These are phyloP conservation scores for Pleurotus sapidus DNA, from an alignment of 768 basidiomycete species.

Conservation along the genomic window DNA sequence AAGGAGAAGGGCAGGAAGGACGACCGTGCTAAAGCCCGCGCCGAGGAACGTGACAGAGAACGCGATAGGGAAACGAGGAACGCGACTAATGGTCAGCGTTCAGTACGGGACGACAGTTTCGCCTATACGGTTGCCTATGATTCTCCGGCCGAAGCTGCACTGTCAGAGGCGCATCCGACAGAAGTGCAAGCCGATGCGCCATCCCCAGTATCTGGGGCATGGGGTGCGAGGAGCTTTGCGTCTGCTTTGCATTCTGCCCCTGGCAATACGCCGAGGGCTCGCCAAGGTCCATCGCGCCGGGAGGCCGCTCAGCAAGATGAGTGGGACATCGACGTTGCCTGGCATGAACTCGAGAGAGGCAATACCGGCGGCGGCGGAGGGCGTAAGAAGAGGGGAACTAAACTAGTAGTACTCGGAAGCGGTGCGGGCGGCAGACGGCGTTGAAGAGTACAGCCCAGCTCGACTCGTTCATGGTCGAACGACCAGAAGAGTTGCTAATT, in stretches of 20 bases:
- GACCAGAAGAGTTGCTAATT: background rate
- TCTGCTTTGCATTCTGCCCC: constrained; percentile 63
- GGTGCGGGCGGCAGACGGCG: constrained; percentile 53
- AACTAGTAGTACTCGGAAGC: constrained; percentile 69
- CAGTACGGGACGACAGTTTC: constrained; percentile 11
- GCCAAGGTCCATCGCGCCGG: constrained; percentile 16
- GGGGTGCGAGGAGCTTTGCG: constrained; percentile 83
- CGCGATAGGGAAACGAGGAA: constrained; percentile 29
- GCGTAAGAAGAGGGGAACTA: constrained; percentile 59
- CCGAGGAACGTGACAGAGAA: constrained; percentile 77
- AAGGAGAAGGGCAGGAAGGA: constrained; percentile 85
- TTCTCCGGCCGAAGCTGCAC: constrained; percentile 18
- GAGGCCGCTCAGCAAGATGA: constrained; percentile 48
- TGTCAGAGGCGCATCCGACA: constrained; percentile 12
- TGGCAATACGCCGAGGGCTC: background rate
- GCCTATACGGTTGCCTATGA: constrained; percentile 13
- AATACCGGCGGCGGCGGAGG: constrained; percentile 22
- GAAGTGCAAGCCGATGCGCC: constrained; percentile 3
- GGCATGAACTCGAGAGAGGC: constrained; percentile 75
- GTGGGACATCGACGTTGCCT: constrained; percentile 77
- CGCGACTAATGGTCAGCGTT: constrained; percentile 11
- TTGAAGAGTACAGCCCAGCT: constrained; percentile 2
- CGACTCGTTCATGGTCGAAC: background rate
- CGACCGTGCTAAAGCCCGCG: constrained; percentile 74
- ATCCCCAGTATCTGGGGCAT: constrained; percentile 48